A percentile compares a stretch with the other conserved stretches of the same genome.
These are phyloP conservation scores for Aspergillus sp. DNA, from an alignment of 2,329 filamentous ascomycete species.

Conservation along the genomic window DNA sequence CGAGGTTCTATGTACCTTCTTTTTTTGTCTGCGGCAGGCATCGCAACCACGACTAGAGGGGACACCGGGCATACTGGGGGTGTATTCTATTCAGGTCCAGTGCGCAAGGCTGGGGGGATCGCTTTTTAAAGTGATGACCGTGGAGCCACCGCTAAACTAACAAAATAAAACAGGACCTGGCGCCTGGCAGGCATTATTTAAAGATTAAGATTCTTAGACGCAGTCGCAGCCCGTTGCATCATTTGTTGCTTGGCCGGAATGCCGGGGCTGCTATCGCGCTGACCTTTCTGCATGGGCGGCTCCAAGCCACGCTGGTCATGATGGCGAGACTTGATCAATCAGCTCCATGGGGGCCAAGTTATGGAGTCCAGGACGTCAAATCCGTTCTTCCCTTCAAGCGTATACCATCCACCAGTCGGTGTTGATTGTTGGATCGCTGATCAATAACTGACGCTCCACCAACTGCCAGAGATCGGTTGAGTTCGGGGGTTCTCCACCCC, in stretches of 20 bases:
- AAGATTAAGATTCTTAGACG: not conserved
- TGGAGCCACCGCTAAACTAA: not conserved
- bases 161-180: not conserved
- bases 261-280: not conserved
- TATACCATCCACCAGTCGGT: too few relatives aligned
- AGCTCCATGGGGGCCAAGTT: not conserved
- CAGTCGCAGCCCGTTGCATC: slow-evolving; percentile 3
- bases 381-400: not conserved
- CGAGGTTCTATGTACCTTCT: slow-evolving; percentile 18
- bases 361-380: not conserved
- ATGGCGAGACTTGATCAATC: not conserved
- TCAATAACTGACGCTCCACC: not conserved
- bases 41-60: slow-evolving; percentile 27
- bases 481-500: not conserved
- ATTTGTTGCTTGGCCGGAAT: not conserved
- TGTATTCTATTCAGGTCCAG: not conserved
- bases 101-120: not conserved
- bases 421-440: too few relatives aligned
- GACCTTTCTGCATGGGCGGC: not conserved
- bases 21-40: slow-evolving; percentile 23
- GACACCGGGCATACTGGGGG: slow-evolving; percentile 22
- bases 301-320: slow-evolving; percentile 1
- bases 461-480: not conserved
- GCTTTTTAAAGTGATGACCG: not conserved
- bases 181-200: not conserved